phyloP scores from a whole-genome alignment of 169 alveolate genomes.

The Plasmodium chabaudi region DNA sequence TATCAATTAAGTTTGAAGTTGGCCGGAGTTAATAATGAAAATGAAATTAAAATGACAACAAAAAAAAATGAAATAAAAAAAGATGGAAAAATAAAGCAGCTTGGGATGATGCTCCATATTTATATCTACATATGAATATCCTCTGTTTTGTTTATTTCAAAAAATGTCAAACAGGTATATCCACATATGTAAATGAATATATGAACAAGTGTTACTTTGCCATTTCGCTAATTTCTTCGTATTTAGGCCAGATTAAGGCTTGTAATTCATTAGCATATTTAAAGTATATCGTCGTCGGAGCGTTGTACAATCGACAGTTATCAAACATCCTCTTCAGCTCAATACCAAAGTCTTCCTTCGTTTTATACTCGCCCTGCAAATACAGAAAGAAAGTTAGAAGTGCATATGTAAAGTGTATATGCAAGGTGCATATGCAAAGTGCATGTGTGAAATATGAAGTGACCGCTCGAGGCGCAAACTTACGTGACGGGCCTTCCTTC shows the following conservation, averaged over 20 bases:
- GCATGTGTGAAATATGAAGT: too few relatives aligned
- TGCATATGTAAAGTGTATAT: neutral
- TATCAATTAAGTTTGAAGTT: too few relatives aligned
- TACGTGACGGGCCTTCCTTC: constrained; percentile 88
- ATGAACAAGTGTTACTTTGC: constrained; percentile 10
- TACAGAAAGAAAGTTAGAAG: neutral
- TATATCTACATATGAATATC: too few relatives aligned
- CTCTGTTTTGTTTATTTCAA: too few relatives aligned
- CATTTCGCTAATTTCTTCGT: constrained; percentile 81
- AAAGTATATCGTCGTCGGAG: constrained; percentile 95
- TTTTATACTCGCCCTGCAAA: constrained; percentile 91
- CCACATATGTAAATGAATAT: neutral
- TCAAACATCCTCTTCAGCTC: constrained; percentile 96
- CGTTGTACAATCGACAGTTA: constrained; percentile 96
- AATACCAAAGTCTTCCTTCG: constrained; percentile 91
- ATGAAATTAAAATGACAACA: neutral
- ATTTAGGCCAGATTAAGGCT: constrained; percentile 92
- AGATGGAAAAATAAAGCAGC: neutral
- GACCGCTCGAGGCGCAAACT: neutral
- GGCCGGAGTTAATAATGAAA: neutral
- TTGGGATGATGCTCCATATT: neutral
- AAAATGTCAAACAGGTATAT: neutral
- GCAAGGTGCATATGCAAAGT: neutral
- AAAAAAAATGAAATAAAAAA: constrained; percentile 5
- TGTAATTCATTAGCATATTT: constrained; percentile 96